phyloP scores from a whole-genome alignment of 1,284 basidiomycete species.

The Athelia sp. region DNA sequence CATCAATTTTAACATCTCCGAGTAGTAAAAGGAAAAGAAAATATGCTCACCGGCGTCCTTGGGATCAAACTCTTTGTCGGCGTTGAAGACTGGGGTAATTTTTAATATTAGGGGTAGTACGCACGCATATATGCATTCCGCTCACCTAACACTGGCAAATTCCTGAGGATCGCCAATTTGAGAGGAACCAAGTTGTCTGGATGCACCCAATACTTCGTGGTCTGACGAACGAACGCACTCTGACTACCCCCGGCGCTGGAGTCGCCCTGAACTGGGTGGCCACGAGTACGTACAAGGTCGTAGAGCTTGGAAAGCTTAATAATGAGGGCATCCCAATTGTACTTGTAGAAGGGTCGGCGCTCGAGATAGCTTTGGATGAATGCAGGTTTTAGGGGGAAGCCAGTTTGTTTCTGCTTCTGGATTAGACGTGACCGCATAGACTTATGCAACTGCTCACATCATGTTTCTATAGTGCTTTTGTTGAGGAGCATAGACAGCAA shows the following conservation, averaged over 20 bases:
- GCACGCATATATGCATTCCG: not conserved
- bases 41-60: constrained; percentile 73
- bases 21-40: not conserved
- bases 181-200: constrained; percentile 94
- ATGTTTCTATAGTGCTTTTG: constrained; percentile 57
- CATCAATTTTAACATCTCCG: not conserved
- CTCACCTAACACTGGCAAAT: constrained; percentile 86
- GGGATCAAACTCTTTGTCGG: constrained; percentile 89
- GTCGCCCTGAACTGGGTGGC: constrained; percentile 92
- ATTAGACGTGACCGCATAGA: constrained; percentile 1
- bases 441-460: constrained; percentile 42
- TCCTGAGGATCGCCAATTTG: constrained; percentile 90
- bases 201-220: constrained; percentile 99
- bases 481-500: constrained; percentile 3
- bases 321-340: constrained; percentile 90
- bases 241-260: constrained; percentile 92
- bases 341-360: constrained; percentile 94
- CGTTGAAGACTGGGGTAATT: constrained; percentile 96
- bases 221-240: constrained; percentile 95
- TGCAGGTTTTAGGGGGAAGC: constrained; percentile 55
- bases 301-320: constrained; percentile 96
- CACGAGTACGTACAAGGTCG: constrained; percentile 92
- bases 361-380: constrained; percentile 92
- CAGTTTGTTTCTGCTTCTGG: constrained; percentile 71
- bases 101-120: no score